Evolutionary conservation across 495 filamentous ascomycete species (phyloP), one percentile per base, ranked within the genome.

Genomic region (Penicillium verhagenii): DNA sequence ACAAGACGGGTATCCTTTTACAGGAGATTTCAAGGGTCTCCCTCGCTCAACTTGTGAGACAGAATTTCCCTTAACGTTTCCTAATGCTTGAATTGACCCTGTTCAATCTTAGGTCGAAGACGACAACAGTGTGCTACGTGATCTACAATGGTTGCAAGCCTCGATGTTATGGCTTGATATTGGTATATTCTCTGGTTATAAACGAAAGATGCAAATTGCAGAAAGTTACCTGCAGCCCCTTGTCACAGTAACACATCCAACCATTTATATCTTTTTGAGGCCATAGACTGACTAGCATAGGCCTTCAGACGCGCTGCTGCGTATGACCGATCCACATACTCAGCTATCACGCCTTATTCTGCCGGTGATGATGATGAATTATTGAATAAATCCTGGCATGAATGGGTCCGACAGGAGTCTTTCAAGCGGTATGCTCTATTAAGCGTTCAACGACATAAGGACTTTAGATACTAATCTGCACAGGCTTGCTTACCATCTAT

Each of bases 191-290:
- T 83, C 80, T 47, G 84, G 83, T 10, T 82, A 82, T 46, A 78
- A 79, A 47, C 65, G 83, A 8, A 85, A 83, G 52, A 86, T 86
- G 76, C 82, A 86, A 59, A 80, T 87, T 31, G 77, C 82, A 0
- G 82, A 86, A 50, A 82, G 81, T 50, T 78, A 77, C 62, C 59
- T 76, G 14, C 72, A 76, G 19, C 70, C 75, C 33, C 61, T 82
- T 2, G 63, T 74, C 10, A 81, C 79, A 1, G 76, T 82, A 59
- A 10, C 52, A n/a, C n/a, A n/a, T n/a, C n/a, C n/a, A n/a, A n/a
- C n/a, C n/a, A n/a, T n/a, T n/a, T n/a, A n/a, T n/a, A n/a, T n/a
- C n/a, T n/a, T n/a, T 26, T 3, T 7, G 14, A 47, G 13, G 14
- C 0, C 26, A 50, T 19, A 63, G 9, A 3, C n/a, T 40, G 26